Evolutionary conservation across 1,284 basidiomycete species (phyloP).

Genomic region (Meira miltonrushii): DNA sequence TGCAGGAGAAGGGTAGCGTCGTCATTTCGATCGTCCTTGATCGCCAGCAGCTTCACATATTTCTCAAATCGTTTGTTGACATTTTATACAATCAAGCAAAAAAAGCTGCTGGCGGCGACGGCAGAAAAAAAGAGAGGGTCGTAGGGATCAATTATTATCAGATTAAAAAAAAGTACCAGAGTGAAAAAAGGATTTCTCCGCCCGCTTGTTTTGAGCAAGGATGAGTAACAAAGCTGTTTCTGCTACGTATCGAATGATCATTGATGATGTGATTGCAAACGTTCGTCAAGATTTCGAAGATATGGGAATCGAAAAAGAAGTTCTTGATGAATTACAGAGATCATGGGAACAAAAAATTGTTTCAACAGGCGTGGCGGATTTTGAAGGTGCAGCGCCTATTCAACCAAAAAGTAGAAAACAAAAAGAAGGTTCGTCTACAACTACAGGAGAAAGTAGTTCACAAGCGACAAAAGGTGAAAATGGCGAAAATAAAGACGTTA

Average conservation of each 20-base stretch:
- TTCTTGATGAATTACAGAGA: slow-evolving; percentile 80
- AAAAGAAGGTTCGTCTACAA: not conserved
- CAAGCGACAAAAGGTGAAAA: not conserved
- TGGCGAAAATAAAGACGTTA: slow-evolving; percentile 2
- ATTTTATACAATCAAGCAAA: too few relatives aligned
- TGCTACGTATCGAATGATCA: slow-evolving; percentile 81
- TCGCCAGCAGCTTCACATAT: too few relatives aligned
- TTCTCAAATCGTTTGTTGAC: too few relatives aligned
- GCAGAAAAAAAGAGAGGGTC: too few relatives aligned
- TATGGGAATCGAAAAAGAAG: slow-evolving; percentile 86
- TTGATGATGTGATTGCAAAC: slow-evolving; percentile 86
- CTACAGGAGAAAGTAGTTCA: too few relatives aligned
- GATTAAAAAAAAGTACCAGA: too few relatives aligned
- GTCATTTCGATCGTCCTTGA: too few relatives aligned
- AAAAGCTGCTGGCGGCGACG: too few relatives aligned
- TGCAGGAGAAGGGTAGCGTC: too few relatives aligned
- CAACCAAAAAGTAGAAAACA: slow-evolving; percentile 45
- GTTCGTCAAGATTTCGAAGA: slow-evolving; percentile 95
- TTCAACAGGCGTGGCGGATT: slow-evolving; percentile 86
- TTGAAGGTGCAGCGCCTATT: slow-evolving; percentile 62
- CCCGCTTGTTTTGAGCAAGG: too few relatives aligned
- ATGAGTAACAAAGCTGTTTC: slow-evolving; percentile 55
- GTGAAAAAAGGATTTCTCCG: too few relatives aligned
- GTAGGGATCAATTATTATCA: too few relatives aligned
- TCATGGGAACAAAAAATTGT: slow-evolving; percentile 93